These are phyloP conservation scores for Aspergillus clavatus DNA, from an alignment of 2,329 filamentous ascomycete genomes.

Conservation along the genomic window DNA sequence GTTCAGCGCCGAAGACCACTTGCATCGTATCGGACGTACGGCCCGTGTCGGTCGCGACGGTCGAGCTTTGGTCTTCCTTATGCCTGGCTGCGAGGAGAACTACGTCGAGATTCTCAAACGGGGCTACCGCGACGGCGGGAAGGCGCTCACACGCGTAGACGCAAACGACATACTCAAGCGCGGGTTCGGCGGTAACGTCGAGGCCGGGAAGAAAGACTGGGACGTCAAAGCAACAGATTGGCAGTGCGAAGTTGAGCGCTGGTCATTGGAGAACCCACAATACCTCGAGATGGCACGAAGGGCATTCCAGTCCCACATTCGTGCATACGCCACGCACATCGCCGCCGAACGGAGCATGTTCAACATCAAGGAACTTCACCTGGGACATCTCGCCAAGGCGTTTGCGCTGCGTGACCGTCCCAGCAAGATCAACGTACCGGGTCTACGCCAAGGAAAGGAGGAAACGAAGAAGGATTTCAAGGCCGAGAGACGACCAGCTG, in stretches of 20 bases:
- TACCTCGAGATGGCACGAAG: conserved; percentile 76
- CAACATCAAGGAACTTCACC: conserved; percentile 83
- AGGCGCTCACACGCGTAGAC: conserved; percentile 58
- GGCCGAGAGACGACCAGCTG: conserved; percentile 35
- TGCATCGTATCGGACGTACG: conserved; percentile 91
- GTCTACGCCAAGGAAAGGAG: conserved; percentile 46
- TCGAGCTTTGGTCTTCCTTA: conserved; percentile 80
- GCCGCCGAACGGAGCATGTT: conserved; percentile 81
- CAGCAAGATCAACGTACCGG: conserved; percentile 63
- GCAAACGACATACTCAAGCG: conserved; percentile 64
- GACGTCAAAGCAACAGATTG: conserved; percentile 63
- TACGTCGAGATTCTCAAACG: conserved; percentile 76
- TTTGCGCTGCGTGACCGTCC: conserved; percentile 88
- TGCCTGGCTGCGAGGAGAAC: conserved; percentile 85
- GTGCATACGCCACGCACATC: conserved; percentile 91
- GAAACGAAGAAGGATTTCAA: conserved; percentile 46
- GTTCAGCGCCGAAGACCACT: conserved; percentile 86
- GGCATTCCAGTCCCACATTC: conserved; percentile 85
- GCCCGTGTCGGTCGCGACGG: conserved; percentile 87
- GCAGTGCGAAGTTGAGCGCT: conserved; percentile 62
- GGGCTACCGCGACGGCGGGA: conserved; percentile 60
- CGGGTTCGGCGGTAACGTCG: conserved; percentile 51
- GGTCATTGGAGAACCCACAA: conserved; percentile 59
- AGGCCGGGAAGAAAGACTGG: conserved; percentile 50
- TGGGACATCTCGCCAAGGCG: conserved; percentile 90